Conservation (phyloP, 1,284 basidiomycete genomes). For the Takashimella koratensis region DNA sequence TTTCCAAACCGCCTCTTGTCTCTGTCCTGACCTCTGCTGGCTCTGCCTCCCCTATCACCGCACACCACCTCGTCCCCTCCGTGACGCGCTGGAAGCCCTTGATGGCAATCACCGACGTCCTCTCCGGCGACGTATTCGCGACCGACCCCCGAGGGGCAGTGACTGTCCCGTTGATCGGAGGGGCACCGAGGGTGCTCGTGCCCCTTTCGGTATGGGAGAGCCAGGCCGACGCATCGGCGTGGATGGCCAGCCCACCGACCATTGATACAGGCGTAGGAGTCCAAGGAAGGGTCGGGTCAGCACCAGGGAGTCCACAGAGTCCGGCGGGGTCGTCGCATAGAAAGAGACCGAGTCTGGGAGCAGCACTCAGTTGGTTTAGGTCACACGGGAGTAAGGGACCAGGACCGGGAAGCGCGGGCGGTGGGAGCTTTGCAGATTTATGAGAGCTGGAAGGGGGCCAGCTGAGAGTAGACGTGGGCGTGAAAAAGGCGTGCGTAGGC, state of each 20-base stretch:
- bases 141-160: conserved; percentile 53
- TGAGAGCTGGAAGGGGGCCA: no score
- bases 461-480: no score
- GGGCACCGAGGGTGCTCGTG: conserved; percentile 42
- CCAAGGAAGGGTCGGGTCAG: not conserved
- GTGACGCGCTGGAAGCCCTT: conserved; percentile 52
- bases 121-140: conserved; percentile 55
- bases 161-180: conserved; percentile 31
- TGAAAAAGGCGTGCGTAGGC: no score
- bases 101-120: conserved; percentile 60
- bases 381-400: not conserved
- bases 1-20: conserved; percentile 65
- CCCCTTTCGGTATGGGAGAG: conserved; percentile 26
- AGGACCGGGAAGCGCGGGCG: not conserved
- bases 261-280: not conserved
- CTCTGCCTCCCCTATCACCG: conserved; percentile 42
- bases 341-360: not conserved
- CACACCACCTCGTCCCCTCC: conserved; percentile 26
- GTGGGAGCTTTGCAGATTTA: no score
- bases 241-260: not conserved
- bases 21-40: conserved; percentile 67
- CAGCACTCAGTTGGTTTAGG: not conserved
- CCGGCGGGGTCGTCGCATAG: not conserved
- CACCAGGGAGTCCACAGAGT: not conserved
- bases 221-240: not conserved